These are phyloP conservation scores for Rhinocladiella mackenziei DNA, from an alignment of 2,329 filamentous ascomycete genomes.

Conservation along the genomic window DNA sequence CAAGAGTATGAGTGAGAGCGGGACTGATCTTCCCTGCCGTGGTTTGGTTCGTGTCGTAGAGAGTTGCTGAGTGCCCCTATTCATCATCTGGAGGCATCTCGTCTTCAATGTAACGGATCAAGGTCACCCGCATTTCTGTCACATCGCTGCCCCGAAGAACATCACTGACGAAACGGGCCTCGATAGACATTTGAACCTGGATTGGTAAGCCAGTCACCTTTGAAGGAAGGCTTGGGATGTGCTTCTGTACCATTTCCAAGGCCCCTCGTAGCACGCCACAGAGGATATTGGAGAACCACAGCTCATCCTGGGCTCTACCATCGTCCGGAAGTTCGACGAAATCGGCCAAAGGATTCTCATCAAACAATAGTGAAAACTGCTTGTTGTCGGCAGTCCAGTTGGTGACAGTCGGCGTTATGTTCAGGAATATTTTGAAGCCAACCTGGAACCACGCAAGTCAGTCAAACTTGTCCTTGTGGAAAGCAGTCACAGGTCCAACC, in stretches of 20 bases:
- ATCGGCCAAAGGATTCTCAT: conserved; percentile 94
- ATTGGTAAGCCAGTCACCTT: conserved; percentile 9
- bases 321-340: conserved; percentile 98
- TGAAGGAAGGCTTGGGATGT: conserved; percentile 4
- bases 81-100: conserved; percentile 97
- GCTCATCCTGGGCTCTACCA: conserved; percentile 87
- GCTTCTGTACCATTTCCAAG: conserved; percentile 76
- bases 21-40: too few species aligned
- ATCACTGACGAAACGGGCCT: conserved; percentile 94
- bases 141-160: conserved; percentile 88
- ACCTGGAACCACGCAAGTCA: conserved; percentile 58
- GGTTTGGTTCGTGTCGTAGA: too few species aligned
- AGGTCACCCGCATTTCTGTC: conserved; percentile 90
- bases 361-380: conserved; percentile 92
- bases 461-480: neutral
- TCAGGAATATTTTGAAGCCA: conserved; percentile 95
- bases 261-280: conserved; percentile 88
- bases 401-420: conserved; percentile 86
- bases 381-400: conserved; percentile 97
- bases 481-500: conserved; percentile 46
- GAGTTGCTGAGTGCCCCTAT: conserved; percentile 45
- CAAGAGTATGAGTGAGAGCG: too few species aligned
- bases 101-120: conserved; percentile 94
- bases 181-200: conserved; percentile 91
- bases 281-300: conserved; percentile 98